Evolutionary conservation across 768 basidiomycete species (phyloP).

Genomic region (Mycena crocata): DNA sequence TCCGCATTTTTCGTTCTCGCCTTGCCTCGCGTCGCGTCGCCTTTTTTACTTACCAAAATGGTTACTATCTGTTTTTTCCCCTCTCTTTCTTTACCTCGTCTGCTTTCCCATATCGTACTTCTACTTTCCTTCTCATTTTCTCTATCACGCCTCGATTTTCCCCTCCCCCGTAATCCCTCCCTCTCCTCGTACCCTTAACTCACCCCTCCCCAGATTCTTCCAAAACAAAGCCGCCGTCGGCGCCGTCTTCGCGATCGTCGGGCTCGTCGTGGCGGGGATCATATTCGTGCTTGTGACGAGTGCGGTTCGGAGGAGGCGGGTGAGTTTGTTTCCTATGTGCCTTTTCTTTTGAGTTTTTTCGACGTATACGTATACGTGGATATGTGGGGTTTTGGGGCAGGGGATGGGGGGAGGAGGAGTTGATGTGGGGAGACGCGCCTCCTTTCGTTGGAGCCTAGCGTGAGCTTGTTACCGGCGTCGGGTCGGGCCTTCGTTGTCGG

Average conservation of each 20-base stretch:
- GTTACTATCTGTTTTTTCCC: too few species aligned
- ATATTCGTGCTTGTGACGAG: constrained; percentile 51
- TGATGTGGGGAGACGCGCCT: too few species aligned
- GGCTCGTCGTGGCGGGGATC: constrained; percentile 56
- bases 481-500: too few species aligned
- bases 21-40: too few species aligned
- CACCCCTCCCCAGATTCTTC: constrained; percentile 53
- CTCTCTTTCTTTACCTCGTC: background rate
- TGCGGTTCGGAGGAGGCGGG: constrained; percentile 54
- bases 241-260: constrained; percentile 63
- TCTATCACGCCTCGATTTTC: background rate
- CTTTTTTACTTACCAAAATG: too few species aligned
- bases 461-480: too few species aligned
- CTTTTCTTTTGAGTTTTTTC: background rate
- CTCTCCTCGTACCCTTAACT: background rate
- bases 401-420: background rate
- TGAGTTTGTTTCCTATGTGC: background rate
- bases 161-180: background rate
- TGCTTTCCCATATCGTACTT: background rate
- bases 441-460: too few species aligned
- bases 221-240: constrained; percentile 63
- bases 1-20: too few species aligned
- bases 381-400: too few species aligned
- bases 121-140: background rate
- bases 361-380: background rate